A percentile compares a stretch with the other conserved stretches of the same genome.
Conservation (phyloP, 2,329 filamentous ascomycete species). For the Plectosphaerella cucumerina region DNA sequence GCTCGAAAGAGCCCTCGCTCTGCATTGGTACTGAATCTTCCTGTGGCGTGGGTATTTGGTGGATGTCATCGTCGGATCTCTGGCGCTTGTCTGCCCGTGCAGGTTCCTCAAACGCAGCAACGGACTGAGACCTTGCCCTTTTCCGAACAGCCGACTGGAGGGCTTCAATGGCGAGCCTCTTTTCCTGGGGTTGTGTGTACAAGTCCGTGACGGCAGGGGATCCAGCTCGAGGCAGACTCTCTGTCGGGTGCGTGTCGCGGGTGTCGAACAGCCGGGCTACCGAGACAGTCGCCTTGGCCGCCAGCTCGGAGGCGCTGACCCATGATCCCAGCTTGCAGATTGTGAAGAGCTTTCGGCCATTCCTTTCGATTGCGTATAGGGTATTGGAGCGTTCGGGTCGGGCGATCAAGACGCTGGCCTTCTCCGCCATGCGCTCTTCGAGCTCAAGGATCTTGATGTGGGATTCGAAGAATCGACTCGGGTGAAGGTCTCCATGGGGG, state of each 20-base stretch:
- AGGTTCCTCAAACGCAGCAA: constrained; percentile 28
- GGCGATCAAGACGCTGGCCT: constrained; percentile 56
- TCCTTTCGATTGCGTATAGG: constrained; percentile 62
- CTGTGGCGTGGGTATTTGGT: too few relatives aligned
- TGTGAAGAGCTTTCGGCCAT: constrained; percentile 57
- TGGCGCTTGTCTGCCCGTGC: constrained; percentile 10
- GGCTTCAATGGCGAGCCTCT: constrained; percentile 57
- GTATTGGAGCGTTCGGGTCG: constrained; percentile 50
- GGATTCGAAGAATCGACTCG: constrained; percentile 55
- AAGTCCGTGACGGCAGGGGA: constrained; percentile 38
- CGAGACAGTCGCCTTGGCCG: constrained; percentile 42
- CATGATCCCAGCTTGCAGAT: constrained; percentile 65
- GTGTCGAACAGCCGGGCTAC: constrained; percentile 17
- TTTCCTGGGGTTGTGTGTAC: constrained; percentile 48
- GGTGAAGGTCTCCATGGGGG: constrained; percentile 45
- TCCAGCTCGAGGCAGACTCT: constrained; percentile 11
- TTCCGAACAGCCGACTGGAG: constrained; percentile 59
- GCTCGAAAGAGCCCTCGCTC: too few relatives aligned
- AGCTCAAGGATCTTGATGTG: constrained; percentile 60
- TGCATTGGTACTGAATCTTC: too few relatives aligned
- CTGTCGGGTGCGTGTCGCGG: neutral
- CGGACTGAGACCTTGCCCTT: constrained; percentile 39
- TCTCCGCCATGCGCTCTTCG: constrained; percentile 52
- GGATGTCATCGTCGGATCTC: constrained; percentile 30
- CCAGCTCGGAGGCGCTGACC: constrained; percentile 56